These are phyloP conservation scores for Meripilus lineatus DNA, from an alignment of 1,284 basidiomycete genomes.

Conservation along the genomic window DNA sequence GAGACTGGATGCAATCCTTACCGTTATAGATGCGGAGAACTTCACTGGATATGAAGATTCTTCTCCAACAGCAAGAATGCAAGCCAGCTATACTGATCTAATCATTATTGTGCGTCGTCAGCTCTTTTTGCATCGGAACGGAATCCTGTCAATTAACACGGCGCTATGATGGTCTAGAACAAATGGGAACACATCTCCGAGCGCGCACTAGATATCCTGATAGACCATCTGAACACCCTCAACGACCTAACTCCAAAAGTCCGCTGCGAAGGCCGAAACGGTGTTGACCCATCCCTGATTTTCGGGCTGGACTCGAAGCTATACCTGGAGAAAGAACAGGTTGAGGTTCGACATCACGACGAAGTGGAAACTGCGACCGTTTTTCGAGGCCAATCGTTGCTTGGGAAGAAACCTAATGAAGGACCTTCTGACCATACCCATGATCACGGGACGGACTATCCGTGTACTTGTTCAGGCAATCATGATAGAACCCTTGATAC, in stretches of 20 bases:
- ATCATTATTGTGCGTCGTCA: conserved; percentile 65
- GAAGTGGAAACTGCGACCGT: conserved; percentile 81
- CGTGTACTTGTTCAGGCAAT: neutral
- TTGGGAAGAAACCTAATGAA: neutral
- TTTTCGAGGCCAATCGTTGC: conserved; percentile 34
- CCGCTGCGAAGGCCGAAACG: conserved; percentile 55
- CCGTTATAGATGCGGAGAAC: conserved; percentile 87
- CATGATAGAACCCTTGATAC: conserved; percentile 4
- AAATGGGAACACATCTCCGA: conserved; percentile 85
- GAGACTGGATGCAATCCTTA: conserved; percentile 83
- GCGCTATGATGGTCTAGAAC: conserved; percentile 42
- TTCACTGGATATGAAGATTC: conserved; percentile 88
- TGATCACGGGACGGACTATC: conserved; percentile 19
- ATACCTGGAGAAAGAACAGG: conserved; percentile 39
- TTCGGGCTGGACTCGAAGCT: conserved; percentile 83
- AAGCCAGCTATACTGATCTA: conserved; percentile 90
- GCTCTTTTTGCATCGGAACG: neutral
- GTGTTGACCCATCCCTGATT: conserved; percentile 70
- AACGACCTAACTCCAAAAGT: conserved; percentile 88
- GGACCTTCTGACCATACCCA: conserved; percentile 30
- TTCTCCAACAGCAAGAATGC: conserved; percentile 85
- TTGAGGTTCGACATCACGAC: conserved; percentile 51
- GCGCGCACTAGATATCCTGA: conserved; percentile 70
- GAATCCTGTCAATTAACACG: too few species aligned
- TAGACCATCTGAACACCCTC: conserved; percentile 84